Percentiles rank a stretch among this genome's conserved stretches.
Evolutionary conservation across 495 filamentous ascomycete species (phyloP).

Genomic region (Jackrogersella multiformis): DNA sequence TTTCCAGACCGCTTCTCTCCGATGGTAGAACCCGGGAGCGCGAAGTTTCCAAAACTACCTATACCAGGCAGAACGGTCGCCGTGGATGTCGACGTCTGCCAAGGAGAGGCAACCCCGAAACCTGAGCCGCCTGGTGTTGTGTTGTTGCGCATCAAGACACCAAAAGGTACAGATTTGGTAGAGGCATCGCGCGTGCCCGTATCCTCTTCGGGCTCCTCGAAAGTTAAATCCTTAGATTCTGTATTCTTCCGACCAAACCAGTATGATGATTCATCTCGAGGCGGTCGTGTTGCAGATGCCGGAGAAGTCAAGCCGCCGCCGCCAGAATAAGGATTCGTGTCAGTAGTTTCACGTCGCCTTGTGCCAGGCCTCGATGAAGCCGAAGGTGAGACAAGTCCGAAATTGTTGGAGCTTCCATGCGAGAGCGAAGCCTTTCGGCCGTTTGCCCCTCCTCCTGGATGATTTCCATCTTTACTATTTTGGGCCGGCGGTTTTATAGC

Average conservation of each 20-base stretch:
- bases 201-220: constrained; percentile 60
- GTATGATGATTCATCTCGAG: constrained; percentile 58
- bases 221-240: constrained; percentile 57
- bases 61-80: constrained; percentile 70
- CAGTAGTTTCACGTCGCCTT: constrained; percentile 87
- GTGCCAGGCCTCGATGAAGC: constrained; percentile 71
- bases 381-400: constrained; percentile 68
- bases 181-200: constrained; percentile 21
- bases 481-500: constrained; percentile 85
- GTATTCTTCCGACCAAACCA: constrained; percentile 81
- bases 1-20: constrained; percentile 80
- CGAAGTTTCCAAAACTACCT: constrained; percentile 90
- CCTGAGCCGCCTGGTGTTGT: constrained; percentile 55
- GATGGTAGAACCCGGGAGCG: constrained; percentile 61
- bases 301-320: constrained; percentile 60
- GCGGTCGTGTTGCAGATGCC: constrained; percentile 57
- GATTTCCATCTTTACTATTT: constrained; percentile 73
- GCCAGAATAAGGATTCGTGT: constrained; percentile 72
- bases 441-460: constrained; percentile 60
- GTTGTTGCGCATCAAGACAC: constrained; percentile 73
- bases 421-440: constrained; percentile 83
- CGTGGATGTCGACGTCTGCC: constrained; percentile 68
- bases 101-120: constrained; percentile 71
- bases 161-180: constrained; percentile 56
- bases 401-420: constrained; percentile 56